Percentiles rank a stretch among this genome's conserved stretches.
Evolutionary conservation across 139 green algal species (phyloP).

Genomic region (Prasinococcaceae sp.): DNA sequence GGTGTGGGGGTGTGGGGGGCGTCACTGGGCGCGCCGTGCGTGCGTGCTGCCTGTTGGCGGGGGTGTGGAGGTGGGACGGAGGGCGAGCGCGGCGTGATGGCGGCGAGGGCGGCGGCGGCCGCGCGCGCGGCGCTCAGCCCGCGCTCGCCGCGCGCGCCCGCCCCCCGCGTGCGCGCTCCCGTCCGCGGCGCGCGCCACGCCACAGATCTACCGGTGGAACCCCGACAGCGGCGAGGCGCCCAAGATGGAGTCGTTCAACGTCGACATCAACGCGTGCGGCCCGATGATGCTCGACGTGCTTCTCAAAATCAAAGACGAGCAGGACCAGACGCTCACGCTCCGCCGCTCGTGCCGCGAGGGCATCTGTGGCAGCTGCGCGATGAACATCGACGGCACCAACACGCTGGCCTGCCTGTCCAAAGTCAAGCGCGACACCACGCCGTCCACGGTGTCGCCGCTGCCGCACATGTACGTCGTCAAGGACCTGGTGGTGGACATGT

Average conservation of each 20-base stretch:
- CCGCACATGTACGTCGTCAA: conserved; percentile 98
- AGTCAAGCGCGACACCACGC: conserved; percentile 37
- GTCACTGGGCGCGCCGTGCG: too few species aligned
- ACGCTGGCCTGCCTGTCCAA: conserved; percentile 88
- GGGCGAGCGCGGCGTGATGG: too few species aligned
- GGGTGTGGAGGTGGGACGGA: too few species aligned
- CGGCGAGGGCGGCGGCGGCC: too few species aligned
- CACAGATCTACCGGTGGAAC: conserved; percentile 82
- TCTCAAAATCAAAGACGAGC: conserved; percentile 98
- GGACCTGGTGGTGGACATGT: conserved; percentile 98
- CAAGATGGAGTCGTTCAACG: conserved; percentile 65
- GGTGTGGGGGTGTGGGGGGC: too few species aligned
- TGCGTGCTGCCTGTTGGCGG: too few species aligned
- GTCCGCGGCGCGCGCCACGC: too few species aligned
- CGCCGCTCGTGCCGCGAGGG: conserved; percentile 88
- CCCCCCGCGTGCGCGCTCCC: too few species aligned
- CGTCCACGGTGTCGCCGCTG: conserved; percentile 77
- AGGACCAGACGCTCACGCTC: conserved; percentile 77
- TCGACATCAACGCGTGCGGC: conserved; percentile 83
- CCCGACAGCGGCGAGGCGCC: conserved; percentile 66
- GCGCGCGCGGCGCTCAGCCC: too few species aligned
- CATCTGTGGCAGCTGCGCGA: conserved; percentile 95
- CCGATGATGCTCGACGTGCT: conserved; percentile 99
- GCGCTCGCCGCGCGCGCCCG: too few species aligned
- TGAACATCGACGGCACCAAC: conserved; percentile 98